Percentiles rank a stretch among this genome's conserved stretches.
Conservation (phyloP, 345 rosid genomes). For the Sonneratia caseolaris region DNA sequence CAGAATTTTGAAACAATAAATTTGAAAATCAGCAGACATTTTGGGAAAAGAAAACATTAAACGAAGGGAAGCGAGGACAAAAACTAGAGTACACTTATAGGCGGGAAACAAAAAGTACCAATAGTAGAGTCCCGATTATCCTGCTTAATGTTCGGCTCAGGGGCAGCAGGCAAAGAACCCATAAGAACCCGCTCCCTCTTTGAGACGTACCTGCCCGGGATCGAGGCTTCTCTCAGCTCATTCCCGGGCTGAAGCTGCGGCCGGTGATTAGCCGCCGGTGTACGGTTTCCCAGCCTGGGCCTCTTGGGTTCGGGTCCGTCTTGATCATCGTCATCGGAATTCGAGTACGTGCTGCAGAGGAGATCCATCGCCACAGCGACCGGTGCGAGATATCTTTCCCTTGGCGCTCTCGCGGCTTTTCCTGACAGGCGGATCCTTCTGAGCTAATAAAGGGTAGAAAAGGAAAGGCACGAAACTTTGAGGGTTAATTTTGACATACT, state of each 20-base stretch:
- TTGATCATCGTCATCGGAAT: constrained; percentile 32
- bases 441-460: too few species aligned
- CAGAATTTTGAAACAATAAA: not conserved
- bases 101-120: constrained; percentile 21
- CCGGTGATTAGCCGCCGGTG: constrained; percentile 11
- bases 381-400: too few species aligned
- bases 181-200: constrained; percentile 53
- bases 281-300: constrained; percentile 13
- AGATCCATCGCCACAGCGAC: constrained; percentile 32
- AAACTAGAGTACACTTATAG: too few species aligned
- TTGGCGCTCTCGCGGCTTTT: too few species aligned
- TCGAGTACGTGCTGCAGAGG: constrained; percentile 39
- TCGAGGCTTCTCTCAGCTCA: constrained; percentile 23
- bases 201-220: constrained; percentile 58
- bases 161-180: constrained; percentile 10
- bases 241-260: constrained; percentile 5
- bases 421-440: too few species aligned
- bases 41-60: too few species aligned
- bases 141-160: constrained; percentile 1
- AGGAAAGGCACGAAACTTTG: too few species aligned
- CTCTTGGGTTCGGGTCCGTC: constrained; percentile 14
- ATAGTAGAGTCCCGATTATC: constrained; percentile 12
- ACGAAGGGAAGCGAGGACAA: too few species aligned
- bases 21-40: not conserved
- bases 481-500: too few species aligned